These are phyloP conservation scores for Petrea volubilis DNA, from an alignment of 257 asterid species.

Conservation along the genomic window DNA sequence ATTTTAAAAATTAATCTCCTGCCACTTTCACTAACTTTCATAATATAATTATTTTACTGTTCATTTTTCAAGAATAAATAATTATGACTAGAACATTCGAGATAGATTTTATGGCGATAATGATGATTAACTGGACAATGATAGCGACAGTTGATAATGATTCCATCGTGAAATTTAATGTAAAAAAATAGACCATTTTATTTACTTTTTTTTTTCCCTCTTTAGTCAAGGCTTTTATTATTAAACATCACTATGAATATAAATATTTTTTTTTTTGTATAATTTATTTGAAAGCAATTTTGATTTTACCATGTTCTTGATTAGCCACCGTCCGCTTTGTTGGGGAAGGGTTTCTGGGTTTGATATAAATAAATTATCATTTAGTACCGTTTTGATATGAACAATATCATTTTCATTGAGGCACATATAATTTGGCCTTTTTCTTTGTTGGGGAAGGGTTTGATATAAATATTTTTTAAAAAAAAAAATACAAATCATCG, in stretches of 20 bases:
- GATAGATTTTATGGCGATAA: not conserved
- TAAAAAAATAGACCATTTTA: not conserved
- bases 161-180: not conserved
- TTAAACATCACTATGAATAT: not conserved
- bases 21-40: not conserved
- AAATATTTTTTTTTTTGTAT: no score
- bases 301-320: not conserved
- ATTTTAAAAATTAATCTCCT: not conserved
- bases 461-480: no score
- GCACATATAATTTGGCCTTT: not conserved
- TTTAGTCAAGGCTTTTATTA: not conserved
- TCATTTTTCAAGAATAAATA: not conserved
- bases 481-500: no score
- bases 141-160: not conserved
- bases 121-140: not conserved
- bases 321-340: no score
- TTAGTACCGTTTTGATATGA: not conserved
- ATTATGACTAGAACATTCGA: slow-evolving; percentile 1
- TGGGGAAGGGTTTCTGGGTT: no score
- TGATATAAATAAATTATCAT: not conserved
- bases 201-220: not conserved
- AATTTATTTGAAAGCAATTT: no score
- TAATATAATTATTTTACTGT: not conserved
- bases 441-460: no score
- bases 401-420: not conserved